Evolutionary conservation across 2,329 filamentous ascomycete genomes (phyloP), one percentile per base, ranked within the genome.

Genomic region (Aspergillus pseudoglaucus): DNA sequence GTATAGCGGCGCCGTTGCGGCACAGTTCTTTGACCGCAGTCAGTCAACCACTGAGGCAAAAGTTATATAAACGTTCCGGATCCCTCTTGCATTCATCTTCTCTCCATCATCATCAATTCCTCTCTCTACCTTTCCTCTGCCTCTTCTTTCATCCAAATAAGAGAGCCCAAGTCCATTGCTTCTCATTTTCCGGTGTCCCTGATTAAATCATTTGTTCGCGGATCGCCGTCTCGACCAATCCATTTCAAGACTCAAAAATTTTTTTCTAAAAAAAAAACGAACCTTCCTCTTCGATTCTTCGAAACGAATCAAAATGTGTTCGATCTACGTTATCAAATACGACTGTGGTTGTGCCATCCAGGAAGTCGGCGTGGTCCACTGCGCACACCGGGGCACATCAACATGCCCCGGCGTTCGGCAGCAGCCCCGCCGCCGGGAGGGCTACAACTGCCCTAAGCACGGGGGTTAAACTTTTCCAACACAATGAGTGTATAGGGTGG

Each of bases 281-380:
- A 17, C 20, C 20, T 39, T 38, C 17, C 17, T 12, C 10, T 41
- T 22, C 23, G 41, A 18, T 32, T 23, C 22, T 38, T 22, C 42
- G 40, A 9, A 41, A 22, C 33, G 37, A 23, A 15, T 27, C 53
- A 63, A 27, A 14, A 69, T 69, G 67, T 69, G 67, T 46, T 66
- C 63, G 2, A 51, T 65, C 45, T 69, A 69, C 50, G 63, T 65
- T 46, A 60, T 59, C 54, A 54, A 66, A 40, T 69, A 66, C 50
- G 65, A 64, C 51, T 69, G 66, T 49, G 66, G 66, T 37, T 69
- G 66, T 54, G 58, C 57, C 37, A 48, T 62, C 40, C 56, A 61
- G 17, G 63, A 67, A 46, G 62, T 55, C 3, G 63, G 61, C n/a
- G 56, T 67, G 3, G 64, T 69, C 30, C 56, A 55, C 43, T 69